phyloP scores from a whole-genome alignment of 2,329 filamentous ascomycete species.

The Tolypocladium ovalisporum region DNA sequence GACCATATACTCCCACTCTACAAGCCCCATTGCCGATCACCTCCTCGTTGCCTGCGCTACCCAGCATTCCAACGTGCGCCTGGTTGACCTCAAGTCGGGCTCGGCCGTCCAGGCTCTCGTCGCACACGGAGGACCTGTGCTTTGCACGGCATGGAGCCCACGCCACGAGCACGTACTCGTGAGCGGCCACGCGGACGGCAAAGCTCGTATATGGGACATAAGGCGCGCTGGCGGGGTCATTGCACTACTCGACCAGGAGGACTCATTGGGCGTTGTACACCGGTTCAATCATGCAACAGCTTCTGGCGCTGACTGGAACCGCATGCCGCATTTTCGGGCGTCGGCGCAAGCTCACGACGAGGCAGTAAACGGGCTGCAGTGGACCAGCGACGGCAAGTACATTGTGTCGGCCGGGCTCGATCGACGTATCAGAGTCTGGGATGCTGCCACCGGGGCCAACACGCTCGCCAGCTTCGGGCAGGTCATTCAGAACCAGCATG shows the following conservation, averaged over 20 bases:
- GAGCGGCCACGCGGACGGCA: slow-evolving; percentile 77
- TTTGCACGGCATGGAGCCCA: slow-evolving; percentile 73
- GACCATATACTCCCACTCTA: slow-evolving; percentile 65
- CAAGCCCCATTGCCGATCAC: slow-evolving; percentile 61
- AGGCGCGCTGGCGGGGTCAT: slow-evolving; percentile 67
- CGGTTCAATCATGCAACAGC: slow-evolving; percentile 21
- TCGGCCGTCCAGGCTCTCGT: slow-evolving; percentile 59
- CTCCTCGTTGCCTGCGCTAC: slow-evolving; percentile 82
- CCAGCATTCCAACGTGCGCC: slow-evolving; percentile 70
- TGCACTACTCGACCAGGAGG: slow-evolving; percentile 73
- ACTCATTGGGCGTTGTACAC: slow-evolving; percentile 57
- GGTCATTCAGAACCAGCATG: slow-evolving; percentile 60
- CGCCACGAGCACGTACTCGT: slow-evolving; percentile 68
- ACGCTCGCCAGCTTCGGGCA: slow-evolving; percentile 84
- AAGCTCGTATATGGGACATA: slow-evolving; percentile 78
- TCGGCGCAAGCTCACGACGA: slow-evolving; percentile 62
- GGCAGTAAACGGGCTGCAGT: slow-evolving; percentile 73
- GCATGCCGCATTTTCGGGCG: slow-evolving; percentile 29
- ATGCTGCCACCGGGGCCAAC: slow-evolving; percentile 70
- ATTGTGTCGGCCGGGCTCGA: slow-evolving; percentile 78
- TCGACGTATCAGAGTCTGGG: slow-evolving; percentile 76
- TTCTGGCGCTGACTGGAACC: slow-evolving; percentile 17
- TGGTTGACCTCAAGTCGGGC: slow-evolving; percentile 79
- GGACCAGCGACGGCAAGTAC: slow-evolving; percentile 69
- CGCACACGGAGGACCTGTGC: slow-evolving; percentile 55